Percentiles rank a stretch among this genome's conserved stretches.
phyloP scores from a whole-genome alignment of 257 asterid species.

The Lantana camara region DNA sequence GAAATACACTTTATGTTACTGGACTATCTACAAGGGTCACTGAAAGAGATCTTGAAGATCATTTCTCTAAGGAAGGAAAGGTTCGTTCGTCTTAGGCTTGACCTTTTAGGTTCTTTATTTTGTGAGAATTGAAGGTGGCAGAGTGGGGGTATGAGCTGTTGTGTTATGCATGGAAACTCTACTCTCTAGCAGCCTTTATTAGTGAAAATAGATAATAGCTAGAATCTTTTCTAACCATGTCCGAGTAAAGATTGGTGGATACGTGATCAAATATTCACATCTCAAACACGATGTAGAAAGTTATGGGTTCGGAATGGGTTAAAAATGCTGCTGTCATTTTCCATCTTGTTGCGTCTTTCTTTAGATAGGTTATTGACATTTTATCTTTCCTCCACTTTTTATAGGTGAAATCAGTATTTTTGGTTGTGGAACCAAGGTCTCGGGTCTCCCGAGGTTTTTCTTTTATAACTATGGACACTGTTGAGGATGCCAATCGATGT shows the following conservation, averaged over 20 bases:
- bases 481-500: slow-evolving; percentile 89
- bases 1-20: slow-evolving; percentile 90
- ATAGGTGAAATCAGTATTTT: slow-evolving; percentile 80
- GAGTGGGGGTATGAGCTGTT: slow-evolving; percentile 1
- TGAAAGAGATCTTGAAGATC: slow-evolving; percentile 95
- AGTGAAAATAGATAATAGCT: background rate
- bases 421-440: slow-evolving; percentile 95
- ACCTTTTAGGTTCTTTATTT: background rate
- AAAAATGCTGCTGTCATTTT: slow-evolving; percentile 7
- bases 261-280: no score
- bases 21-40: slow-evolving; percentile 96
- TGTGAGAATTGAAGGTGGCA: background rate
- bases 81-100: slow-evolving; percentile 39
- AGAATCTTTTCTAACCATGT: background rate
- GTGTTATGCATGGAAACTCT: background rate
- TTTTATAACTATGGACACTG: slow-evolving; percentile 77
- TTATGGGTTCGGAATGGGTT: slow-evolving; percentile 5
- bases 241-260: background rate
- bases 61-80: slow-evolving; percentile 96
- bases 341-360: background rate
- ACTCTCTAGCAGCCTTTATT: background rate
- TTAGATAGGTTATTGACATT: slow-evolving; percentile 18
- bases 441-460: slow-evolving; percentile 97
- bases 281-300: background rate
- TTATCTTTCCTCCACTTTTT: slow-evolving; percentile 3